Percentiles rank a stretch among this genome's conserved stretches.
phyloP scores from a whole-genome alignment of 2,329 filamentous ascomycete genomes.

The Neoarthrinium moseri region DNA sequence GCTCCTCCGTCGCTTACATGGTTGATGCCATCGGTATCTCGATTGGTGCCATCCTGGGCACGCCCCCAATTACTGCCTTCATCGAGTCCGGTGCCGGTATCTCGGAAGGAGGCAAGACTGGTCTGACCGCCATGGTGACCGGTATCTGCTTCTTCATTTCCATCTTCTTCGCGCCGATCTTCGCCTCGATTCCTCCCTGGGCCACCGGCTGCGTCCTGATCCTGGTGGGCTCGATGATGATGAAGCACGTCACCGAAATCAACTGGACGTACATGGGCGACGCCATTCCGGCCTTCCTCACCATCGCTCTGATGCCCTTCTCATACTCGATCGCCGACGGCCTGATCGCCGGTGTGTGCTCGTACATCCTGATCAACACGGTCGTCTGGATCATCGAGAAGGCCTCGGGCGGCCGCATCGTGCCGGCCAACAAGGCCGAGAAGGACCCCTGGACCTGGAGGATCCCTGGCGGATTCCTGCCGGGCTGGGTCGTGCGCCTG shows the following conservation, averaged over 20 bases:
- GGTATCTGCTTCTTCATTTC: constrained; percentile 84
- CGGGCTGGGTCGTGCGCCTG: constrained; percentile 69
- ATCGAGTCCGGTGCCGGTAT: constrained; percentile 90
- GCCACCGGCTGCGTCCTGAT: constrained; percentile 86
- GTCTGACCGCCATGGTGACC: constrained; percentile 75
- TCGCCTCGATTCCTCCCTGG: constrained; percentile 86
- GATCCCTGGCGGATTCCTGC: constrained; percentile 71
- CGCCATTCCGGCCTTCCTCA: constrained; percentile 80
- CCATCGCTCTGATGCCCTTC: constrained; percentile 84
- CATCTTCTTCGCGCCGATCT: constrained; percentile 87
- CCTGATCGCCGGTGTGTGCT: constrained; percentile 75
- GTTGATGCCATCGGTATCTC: constrained; percentile 78
- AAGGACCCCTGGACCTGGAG: constrained; percentile 81
- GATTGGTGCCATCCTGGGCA: constrained; percentile 75
- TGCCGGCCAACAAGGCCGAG: constrained; percentile 71
- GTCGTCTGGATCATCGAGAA: constrained; percentile 68
- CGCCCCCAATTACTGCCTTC: constrained; percentile 80
- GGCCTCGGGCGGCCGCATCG: constrained; percentile 65
- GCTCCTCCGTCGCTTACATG: constrained; percentile 78
- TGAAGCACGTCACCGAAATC: constrained; percentile 73
- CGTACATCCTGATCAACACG: constrained; percentile 75
- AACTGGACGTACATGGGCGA: constrained; percentile 89
- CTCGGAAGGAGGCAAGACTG: constrained; percentile 81
- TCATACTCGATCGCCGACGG: constrained; percentile 88
- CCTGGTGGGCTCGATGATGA: constrained; percentile 87